Evolutionary conservation across 805 yeast genomes (phyloP).

Genomic region (Nematodospora valgi): DNA sequence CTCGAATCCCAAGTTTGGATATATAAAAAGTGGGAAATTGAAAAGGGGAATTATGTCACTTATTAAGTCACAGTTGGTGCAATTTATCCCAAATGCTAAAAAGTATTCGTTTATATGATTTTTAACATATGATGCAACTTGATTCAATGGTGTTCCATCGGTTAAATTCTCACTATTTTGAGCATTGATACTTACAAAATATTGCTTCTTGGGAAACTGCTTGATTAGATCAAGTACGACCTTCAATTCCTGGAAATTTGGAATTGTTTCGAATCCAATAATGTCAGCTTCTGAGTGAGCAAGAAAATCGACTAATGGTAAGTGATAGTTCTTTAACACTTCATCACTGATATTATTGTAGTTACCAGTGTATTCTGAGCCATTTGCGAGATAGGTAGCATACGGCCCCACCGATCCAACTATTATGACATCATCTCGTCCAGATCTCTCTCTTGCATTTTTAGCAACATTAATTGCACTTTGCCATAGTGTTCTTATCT

Average conservation of each 20-base stretch:
- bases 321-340: slow-evolving; percentile 49
- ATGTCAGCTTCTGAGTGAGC: slow-evolving; percentile 45
- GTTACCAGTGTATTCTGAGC: slow-evolving; percentile 72
- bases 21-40: slow-evolving; percentile 46
- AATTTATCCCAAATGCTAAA: slow-evolving; percentile 64
- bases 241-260: slow-evolving; percentile 54
- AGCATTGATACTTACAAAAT: slow-evolving; percentile 41
- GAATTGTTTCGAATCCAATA: slow-evolving; percentile 71
- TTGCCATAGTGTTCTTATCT: slow-evolving; percentile 19
- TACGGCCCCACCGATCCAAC: slow-evolving; percentile 76
- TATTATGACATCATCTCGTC: slow-evolving; percentile 20
- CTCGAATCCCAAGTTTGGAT: slow-evolving; percentile 75
- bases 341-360: slow-evolving; percentile 41
- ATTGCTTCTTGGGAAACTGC: slow-evolving; percentile 30
- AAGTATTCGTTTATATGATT: slow-evolving; percentile 19
- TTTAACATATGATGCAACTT: slow-evolving; percentile 17
- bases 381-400: slow-evolving; percentile 66
- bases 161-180: slow-evolving; percentile 19
- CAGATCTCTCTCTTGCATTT: slow-evolving; percentile 13
- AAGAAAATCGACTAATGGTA: slow-evolving; percentile 36
- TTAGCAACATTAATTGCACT: slow-evolving; percentile 21
- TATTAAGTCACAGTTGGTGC: slow-evolving; percentile 50
- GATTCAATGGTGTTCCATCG: slow-evolving; percentile 29
- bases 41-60: slow-evolving; percentile 31
- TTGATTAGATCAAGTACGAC: slow-evolving; percentile 40